Evolutionary conservation across 768 basidiomycete genomes (phyloP), one percentile per base, ranked within the genome.

Genomic region (Rhodosporidiobolus odoratus): DNA sequence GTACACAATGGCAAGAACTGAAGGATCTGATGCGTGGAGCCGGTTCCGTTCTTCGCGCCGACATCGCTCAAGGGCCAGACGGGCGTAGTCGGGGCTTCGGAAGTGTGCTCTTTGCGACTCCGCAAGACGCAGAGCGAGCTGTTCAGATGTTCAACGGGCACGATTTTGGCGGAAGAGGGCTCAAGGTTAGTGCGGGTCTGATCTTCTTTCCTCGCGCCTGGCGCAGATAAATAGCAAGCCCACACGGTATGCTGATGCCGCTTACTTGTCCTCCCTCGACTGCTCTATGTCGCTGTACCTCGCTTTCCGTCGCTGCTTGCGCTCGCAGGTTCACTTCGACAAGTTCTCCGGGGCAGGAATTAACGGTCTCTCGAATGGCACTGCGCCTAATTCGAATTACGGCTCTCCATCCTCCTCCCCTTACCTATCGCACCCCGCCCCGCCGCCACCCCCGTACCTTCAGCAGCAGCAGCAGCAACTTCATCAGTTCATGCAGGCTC

Each of bases 1-100:
- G 93, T 76, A 89, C 88, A 75, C 92, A 93, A 81, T 99, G 95
- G 95, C 95, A 97, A 80, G 95, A 98, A 78, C 84, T 99, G 53
- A 97, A 98, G 80, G 94, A 97, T 80, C 84, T 97, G 8, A 95
- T 97, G 78, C 86, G 94, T 35, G 87, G 90, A 72, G 92, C 91
- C 2, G 94, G 95, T 25, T 87, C 89, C 27, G 89, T 98, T 63
- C 82, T 92, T 43, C 86, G 95, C 32, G 95, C 95, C 13, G 92
- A 95, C 74, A 90, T 96, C 30, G 89, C 89, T 25, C 85, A 92
- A 40, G 91, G 91, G 43, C 86, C 85, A 8, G 92, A 96, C 77
- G 91, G 92, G 19, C 85, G 93, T 43, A 92, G 91, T 45, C 83
- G 92, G 61, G 96, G 96, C 2, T 95, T 93, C 76, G 95, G 96